A percentile compares a stretch with the other conserved stretches of the same genome.
Conservation (phyloP, 257 asterid genomes). For the Schizonepeta tenuifolia region DNA sequence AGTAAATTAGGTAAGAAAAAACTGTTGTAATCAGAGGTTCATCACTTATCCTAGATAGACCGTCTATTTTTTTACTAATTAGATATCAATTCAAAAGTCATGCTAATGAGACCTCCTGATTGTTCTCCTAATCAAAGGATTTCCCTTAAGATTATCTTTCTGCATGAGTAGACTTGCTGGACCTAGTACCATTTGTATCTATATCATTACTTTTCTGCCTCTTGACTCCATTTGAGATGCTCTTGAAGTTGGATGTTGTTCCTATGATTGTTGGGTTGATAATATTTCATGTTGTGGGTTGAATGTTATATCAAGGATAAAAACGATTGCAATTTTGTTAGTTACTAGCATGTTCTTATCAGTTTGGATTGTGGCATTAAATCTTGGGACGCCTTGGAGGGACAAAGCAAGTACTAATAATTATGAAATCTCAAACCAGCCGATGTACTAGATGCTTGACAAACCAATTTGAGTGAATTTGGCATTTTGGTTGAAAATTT, state of each 20-base stretch:
- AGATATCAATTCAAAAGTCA: neutral
- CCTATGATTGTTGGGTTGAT: constrained; percentile 3
- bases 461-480: neutral
- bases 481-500: neutral
- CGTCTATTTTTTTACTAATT: neutral
- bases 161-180: neutral
- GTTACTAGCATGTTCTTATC: neutral
- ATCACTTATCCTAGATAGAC: neutral
- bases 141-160: neutral
- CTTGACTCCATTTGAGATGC: neutral
- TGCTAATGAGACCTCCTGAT: neutral
- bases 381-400: neutral
- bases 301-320: neutral
- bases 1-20: neutral
- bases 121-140: neutral
- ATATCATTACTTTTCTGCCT: neutral
- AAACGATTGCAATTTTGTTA: neutral
- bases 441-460: neutral
- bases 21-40: neutral
- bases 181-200: neutral
- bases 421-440: neutral
- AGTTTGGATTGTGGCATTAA: neutral
- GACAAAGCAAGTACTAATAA: neutral
- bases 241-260: constrained; percentile 20
- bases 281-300: neutral